Evolutionary conservation across 2,329 filamentous ascomycete species (phyloP), one percentile per base, ranked within the genome.

Genomic region (Colletotrichum plurivorum): DNA sequence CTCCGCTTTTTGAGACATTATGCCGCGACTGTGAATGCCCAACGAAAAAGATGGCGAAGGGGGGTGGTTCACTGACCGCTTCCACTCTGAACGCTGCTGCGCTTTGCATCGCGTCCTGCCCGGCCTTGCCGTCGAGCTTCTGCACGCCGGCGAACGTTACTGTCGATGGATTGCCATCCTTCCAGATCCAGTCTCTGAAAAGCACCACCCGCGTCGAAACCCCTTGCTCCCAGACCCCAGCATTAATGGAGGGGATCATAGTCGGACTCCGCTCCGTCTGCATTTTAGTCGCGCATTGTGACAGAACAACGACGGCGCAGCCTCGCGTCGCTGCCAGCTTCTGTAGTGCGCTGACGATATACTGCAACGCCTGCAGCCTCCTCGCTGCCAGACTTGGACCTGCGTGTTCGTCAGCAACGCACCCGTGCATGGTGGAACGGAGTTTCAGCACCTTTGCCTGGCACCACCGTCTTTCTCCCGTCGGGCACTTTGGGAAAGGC

Each of bases 251-350:
- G 16, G 94, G 92, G 61, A 91, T 87, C 56, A 98, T 83, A 12
- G 91, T 88, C 15, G 94, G 92, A 72, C 85, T 88, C 72, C 83
- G 85, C 71, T 87, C 90, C 4, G 85, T 84, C 71, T 92, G 90
- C 81, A 97, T 91, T 73, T 91, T 92, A n/a, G 94, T 97, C 49
- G 91, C 92, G 68, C 92, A 94, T 77, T 97, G 94, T 45, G 91
- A 94, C 56, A 94, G 85, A 20, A 96, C 78, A 3, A 97, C 83
- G 49, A 97, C 84, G 25, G 94, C 92, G 60, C 95, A 85, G 74
- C 93, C 88, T 71, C 89, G 88, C 36, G 91, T 88, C 12, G 92
- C 90, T 5, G 95, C 94, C 12, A 97, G 85, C 74, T 92, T 95
- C 70, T 92, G 88, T 12, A 98, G 81, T 4, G 91, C 88, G 66